A percentile compares a stretch with the other conserved stretches of the same genome.
These are phyloP conservation scores for Psilocybe subaeruginosa DNA, from an alignment of 768 basidiomycete genomes.

Conservation along the genomic window DNA sequence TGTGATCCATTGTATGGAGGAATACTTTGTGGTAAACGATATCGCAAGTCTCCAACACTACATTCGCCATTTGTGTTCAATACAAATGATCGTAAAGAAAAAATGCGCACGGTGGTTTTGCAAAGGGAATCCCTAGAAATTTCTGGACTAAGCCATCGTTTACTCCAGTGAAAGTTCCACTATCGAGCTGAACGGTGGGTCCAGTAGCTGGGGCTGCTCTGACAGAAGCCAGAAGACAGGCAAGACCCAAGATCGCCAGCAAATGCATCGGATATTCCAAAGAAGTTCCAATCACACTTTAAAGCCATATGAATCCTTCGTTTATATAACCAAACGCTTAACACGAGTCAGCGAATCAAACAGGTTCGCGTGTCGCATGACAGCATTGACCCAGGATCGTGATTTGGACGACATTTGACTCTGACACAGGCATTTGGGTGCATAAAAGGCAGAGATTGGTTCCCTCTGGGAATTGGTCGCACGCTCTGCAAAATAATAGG, in stretches of 20 bases:
- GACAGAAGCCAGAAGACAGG: slow-evolving; percentile 20
- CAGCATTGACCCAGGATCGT: too few species aligned
- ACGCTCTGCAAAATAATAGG: too few species aligned
- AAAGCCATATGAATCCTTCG: not conserved
- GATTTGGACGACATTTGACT: too few species aligned
- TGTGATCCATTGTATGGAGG: slow-evolving; percentile 36
- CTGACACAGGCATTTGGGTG: too few species aligned
- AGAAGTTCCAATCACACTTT: not conserved
- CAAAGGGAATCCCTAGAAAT: slow-evolving; percentile 57
- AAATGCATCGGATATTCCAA: not conserved
- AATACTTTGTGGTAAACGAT: slow-evolving; percentile 43
- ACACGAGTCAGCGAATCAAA: not conserved
- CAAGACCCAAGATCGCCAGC: not conserved
- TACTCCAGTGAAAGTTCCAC: slow-evolving; percentile 44
- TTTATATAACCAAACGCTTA: not conserved
- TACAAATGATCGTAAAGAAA: not conserved
- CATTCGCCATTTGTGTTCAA: too few species aligned
- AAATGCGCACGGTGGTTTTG: slow-evolving; percentile 48
- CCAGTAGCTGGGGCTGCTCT: slow-evolving; percentile 14
- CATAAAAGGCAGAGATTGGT: too few species aligned
- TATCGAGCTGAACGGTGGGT: slow-evolving; percentile 41
- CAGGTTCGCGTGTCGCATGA: too few species aligned
- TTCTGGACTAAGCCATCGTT: slow-evolving; percentile 32
- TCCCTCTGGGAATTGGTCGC: too few species aligned
- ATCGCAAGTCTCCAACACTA: slow-evolving; percentile 39